phyloP scores from a whole-genome alignment of 108 stramenopile genomes.

The Schizochytrium sp. region DNA sequence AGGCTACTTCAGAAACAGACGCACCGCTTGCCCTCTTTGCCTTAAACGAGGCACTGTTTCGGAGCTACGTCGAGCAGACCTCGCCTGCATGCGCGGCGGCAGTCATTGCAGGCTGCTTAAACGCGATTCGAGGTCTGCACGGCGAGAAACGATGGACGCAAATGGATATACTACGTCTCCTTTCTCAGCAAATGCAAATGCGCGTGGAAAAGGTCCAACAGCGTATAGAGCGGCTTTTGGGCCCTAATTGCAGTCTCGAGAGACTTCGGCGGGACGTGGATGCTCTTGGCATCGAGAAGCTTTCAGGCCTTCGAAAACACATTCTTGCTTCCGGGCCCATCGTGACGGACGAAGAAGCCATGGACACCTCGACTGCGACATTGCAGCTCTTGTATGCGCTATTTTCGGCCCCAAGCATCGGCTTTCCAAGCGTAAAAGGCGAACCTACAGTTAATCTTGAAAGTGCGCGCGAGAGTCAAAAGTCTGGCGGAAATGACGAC shows the following conservation, averaged over 20 bases:
- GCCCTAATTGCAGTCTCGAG: background rate
- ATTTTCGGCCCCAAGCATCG: background rate
- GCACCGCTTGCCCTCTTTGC: background rate
- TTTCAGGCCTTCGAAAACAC: background rate
- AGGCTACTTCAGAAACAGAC: no score
- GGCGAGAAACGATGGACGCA: background rate
- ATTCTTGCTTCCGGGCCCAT: background rate
- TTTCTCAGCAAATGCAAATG: background rate
- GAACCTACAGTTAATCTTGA: no score
- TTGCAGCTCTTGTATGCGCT: background rate
- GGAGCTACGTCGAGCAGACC: background rate
- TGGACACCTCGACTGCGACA: background rate
- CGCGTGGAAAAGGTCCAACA: background rate
- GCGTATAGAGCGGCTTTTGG: background rate
- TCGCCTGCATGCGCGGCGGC: background rate
- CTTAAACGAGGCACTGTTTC: background rate
- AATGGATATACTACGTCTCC: background rate
- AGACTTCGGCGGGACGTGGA: background rate
- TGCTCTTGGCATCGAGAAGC: background rate
- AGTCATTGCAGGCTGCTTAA: background rate
- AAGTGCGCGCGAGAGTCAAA: no score
- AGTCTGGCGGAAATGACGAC: no score
- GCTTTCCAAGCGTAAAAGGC: no score
- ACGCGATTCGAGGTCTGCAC: background rate
- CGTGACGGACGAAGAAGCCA: background rate